Evolutionary conservation across 805 yeast species (phyloP), one percentile per base, ranked within the genome.

Genomic region (Ogataea paradorogensis): DNA sequence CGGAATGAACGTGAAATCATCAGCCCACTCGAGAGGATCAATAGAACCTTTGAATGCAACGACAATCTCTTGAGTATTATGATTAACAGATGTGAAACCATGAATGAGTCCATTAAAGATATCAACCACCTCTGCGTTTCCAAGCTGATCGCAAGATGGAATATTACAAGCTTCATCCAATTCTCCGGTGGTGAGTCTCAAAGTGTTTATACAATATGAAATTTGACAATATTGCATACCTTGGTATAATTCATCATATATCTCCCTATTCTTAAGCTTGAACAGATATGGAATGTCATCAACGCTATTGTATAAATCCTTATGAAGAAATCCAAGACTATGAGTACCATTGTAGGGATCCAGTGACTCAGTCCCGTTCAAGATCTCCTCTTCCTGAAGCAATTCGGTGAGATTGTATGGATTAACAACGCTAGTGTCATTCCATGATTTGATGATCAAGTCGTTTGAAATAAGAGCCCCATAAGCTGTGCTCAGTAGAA

Each of bases 21-120:
- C 69, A 9, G 70, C 40, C 82, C 85, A 80, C 55, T 85, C 93
- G 29, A 70, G 67, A 11, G 68, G 56, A 7, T 81, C 70, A 1
- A 78, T 62, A 0, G 88, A 76, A 5, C 93, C 93, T 61, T 88
- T 70, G 48, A 79, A 80, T 0, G 68, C 74, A 29, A 80, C 56
- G 15, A 73, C 55, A 5, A 84, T 62, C 33, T 71, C 66, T 30
- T 67, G 55, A 15, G 57, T 52, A 2, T 48, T 46, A 44, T 69
- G 70, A 54, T 80, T 84, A 8, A 71, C 62, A 7, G 78, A 75
- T 16, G 76, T 65, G 50, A 61, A 71, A 0, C 84, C 86, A 3
- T 80, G 66, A 0, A 85, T 82, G 1, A 63, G 59, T 11, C 72
- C 70, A 15, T 72, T 70, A 44, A 66, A 67, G 1, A 69, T 63